Evolutionary conservation across 208 protist genomes (phyloP).

Genomic region (Acanthamoeba healyi): DNA sequence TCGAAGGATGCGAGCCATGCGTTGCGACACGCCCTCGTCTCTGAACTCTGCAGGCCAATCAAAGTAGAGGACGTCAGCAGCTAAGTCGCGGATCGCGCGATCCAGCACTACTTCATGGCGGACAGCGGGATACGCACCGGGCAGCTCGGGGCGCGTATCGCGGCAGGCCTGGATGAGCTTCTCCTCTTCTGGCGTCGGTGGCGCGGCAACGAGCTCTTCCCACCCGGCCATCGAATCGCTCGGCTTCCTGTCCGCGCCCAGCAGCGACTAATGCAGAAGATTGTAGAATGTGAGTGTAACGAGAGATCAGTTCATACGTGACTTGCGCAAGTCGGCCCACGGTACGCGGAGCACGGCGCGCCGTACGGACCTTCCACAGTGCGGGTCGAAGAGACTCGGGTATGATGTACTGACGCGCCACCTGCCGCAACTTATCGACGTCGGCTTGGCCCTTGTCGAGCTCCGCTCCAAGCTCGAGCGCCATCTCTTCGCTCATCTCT

Average conservation of each 20-base stretch:
- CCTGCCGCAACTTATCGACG: neutral
- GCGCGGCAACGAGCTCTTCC: neutral
- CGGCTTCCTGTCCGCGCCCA: slow-evolving; percentile 3
- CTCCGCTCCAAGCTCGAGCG: neutral
- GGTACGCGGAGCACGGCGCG: too few species aligned
- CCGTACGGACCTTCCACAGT: slow-evolving; percentile 1
- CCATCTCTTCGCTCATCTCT: neutral
- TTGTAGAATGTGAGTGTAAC: too few species aligned
- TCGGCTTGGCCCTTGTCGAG: neutral
- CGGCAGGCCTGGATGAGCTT: neutral
- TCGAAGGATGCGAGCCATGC: neutral
- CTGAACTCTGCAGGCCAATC: neutral
- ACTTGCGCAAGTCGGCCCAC: too few species aligned
- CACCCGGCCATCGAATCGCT: slow-evolving; percentile 33
- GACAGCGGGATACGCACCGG: neutral
- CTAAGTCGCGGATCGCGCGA: too few species aligned
- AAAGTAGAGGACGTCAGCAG: too few species aligned
- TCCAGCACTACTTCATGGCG: too few species aligned
- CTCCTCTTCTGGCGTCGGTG: slow-evolving; percentile 27
- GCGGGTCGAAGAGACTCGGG: neutral
- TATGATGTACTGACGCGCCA: neutral
- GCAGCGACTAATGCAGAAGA: too few species aligned
- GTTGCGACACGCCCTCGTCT: neutral
- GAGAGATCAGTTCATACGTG: too few species aligned
- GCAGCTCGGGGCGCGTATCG: slow-evolving; percentile 13